Evolutionary conservation across 1,284 basidiomycete species (phyloP).

Genomic region (Ustilago tritici): DNA sequence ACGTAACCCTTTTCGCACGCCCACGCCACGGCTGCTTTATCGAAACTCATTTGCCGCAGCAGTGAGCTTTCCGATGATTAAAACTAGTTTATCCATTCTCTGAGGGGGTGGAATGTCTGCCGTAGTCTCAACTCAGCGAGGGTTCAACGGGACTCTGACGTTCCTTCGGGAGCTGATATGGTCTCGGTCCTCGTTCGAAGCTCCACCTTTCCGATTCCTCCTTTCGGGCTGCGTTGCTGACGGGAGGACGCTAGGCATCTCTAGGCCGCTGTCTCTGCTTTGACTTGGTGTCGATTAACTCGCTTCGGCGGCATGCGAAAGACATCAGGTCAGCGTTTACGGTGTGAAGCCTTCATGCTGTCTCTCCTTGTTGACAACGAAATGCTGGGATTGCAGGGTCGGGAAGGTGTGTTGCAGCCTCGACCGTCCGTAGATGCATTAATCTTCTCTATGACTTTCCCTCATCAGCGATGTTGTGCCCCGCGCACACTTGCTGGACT

Average conservation of each 20-base stretch:
- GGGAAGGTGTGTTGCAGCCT: conserved; percentile 37
- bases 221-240: conserved; percentile 16
- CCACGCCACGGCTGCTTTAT: not conserved
- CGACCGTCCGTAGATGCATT: conserved; percentile 54
- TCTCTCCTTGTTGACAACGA: conserved; percentile 12
- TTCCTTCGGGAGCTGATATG: conserved; percentile 10
- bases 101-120: conserved; percentile 53
- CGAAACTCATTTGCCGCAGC: not conserved
- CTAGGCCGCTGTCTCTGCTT: conserved; percentile 41
- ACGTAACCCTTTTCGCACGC: not conserved
- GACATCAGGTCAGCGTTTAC: conserved; percentile 16
- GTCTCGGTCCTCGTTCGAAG: conserved; percentile 18
- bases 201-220: conserved; percentile 30
- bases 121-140: conserved; percentile 32
- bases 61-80: conserved; percentile 40
- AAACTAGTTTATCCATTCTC: conserved; percentile 63
- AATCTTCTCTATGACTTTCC: conserved; percentile 58
- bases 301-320: conserved; percentile 54
- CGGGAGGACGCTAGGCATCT: conserved; percentile 33
- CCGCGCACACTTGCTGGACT: conserved; percentile 1
- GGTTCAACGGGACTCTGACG: not conserved
- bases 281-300: conserved; percentile 46
- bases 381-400: conserved; percentile 13
- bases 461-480: conserved; percentile 11
- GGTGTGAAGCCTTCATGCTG: conserved; percentile 53